Percentiles rank a stretch among this genome's conserved stretches.
These are phyloP conservation scores for Aspergillus novofumigatus DNA, from an alignment of 2,329 filamentous ascomycete species.

Conservation along the genomic window DNA sequence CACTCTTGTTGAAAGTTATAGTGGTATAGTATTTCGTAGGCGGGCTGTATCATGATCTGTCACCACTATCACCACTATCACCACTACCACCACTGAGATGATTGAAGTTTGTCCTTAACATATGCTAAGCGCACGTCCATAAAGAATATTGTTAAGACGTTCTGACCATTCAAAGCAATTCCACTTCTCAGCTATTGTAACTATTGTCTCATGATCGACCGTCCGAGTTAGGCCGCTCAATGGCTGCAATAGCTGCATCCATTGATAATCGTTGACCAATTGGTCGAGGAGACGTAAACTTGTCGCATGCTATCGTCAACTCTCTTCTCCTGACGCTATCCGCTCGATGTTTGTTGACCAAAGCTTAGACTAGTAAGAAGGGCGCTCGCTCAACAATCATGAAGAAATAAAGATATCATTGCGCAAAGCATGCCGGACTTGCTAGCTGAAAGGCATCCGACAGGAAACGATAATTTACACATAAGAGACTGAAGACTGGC, in stretches of 20 bases:
- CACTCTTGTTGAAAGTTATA: no score
- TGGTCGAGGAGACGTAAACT: not conserved
- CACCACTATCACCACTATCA: no score
- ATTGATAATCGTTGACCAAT: not conserved
- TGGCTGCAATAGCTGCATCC: not conserved
- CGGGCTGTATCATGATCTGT: not conserved
- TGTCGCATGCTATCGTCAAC: not conserved
- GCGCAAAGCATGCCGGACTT: constrained; percentile 11
- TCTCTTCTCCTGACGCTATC: not conserved
- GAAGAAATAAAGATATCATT: constrained; percentile 15
- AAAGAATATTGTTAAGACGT: no score
- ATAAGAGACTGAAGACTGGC: constrained; percentile 18
- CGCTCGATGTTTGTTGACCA: not conserved
- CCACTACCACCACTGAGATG: no score
- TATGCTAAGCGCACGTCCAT: no score
- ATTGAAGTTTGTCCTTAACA: no score
- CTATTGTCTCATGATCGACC: not conserved
- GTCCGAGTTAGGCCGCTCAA: not conserved
- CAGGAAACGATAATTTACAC: constrained; percentile 27
- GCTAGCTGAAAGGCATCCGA: constrained; percentile 21
- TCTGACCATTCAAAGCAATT: no score
- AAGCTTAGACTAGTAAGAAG: not conserved
- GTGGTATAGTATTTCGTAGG: not conserved
- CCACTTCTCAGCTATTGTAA: not conserved
- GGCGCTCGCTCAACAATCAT: not conserved